Evolutionary conservation across 2,329 filamentous ascomycete genomes (phyloP), one percentile per base, ranked within the genome.

Genomic region (Aspergillus carbonarius): DNA sequence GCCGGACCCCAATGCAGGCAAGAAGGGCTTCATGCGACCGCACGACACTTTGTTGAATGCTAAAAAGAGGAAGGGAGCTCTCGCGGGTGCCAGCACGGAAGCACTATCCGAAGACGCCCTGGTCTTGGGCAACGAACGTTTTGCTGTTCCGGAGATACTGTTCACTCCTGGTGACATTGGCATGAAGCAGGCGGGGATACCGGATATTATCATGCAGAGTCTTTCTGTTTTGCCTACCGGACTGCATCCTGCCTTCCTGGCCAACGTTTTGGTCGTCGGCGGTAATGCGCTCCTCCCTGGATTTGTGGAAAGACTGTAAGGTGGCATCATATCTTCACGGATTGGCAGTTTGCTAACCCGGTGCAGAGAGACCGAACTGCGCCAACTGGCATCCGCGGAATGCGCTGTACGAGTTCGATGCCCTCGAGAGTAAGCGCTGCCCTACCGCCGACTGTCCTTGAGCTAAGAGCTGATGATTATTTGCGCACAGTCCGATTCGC

Each of bases 61-160:
- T 0, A 74, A 78, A 63, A 74, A 77, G 63, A 78, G 81, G 70
- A 80, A 80, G 63, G 74, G 78, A 30, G 68, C 82, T 5, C 77
- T 79, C 9, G 75, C 83, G 15, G 72, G 79, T n/a, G 73, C 75
- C 17, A 74, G 71, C 76, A 78, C 69, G 72, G 78, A 54, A 69
- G 79, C 76, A 44, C 74, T 74, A 10, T 81, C 82, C 23, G 93
- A 98, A 72, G 93, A 98, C 72, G 82, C 93, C 13, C 78, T 99
- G 63, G 91, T 92, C 0, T 81, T 99, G 9, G 88, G 91, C 4
- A 98, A 97, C 74, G 95, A 99, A 77, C 86, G 93, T 47, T 99
- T 99, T 71, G 81, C 86, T 1, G 89, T 96, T 0, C 93, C 95
- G 0, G 95, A 99, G 72, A 81, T 98, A 5, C 78, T 99, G 2